Percentiles rank a stretch among this genome's conserved stretches.
These are phyloP conservation scores for Penicillium herquei DNA, from an alignment of 495 filamentous ascomycete genomes.

Conservation along the genomic window DNA sequence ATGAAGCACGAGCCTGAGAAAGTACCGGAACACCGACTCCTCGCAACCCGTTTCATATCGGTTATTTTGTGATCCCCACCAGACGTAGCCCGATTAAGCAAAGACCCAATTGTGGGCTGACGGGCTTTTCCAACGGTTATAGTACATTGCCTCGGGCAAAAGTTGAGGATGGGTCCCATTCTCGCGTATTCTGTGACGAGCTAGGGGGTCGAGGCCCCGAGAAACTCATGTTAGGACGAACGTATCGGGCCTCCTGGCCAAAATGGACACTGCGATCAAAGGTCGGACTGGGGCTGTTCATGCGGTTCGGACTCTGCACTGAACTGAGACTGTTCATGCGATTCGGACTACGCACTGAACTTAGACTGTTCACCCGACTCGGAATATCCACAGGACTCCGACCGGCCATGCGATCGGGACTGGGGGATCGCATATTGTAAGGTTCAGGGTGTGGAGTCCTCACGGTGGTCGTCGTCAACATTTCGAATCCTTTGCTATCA, in stretches of 20 bases:
- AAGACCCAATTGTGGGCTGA: background rate
- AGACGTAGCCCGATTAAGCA: background rate
- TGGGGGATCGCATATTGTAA: slow-evolving; percentile 39
- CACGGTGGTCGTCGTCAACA: slow-evolving; percentile 55
- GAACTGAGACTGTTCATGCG: slow-evolving; percentile 24
- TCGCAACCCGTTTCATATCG: background rate
- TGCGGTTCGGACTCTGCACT: no score
- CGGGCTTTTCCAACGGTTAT: slow-evolving; percentile 7
- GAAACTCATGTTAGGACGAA: slow-evolving; percentile 58
- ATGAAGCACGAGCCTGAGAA: background rate
- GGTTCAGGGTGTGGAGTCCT: slow-evolving; percentile 43
- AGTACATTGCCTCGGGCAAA: slow-evolving; percentile 32
- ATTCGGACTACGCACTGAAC: slow-evolving; percentile 9
- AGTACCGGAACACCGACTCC: background rate
- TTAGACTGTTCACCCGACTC: slow-evolving; percentile 11
- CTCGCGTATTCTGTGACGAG: slow-evolving; percentile 23
- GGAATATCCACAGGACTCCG: slow-evolving; percentile 8
- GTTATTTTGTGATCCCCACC: background rate
- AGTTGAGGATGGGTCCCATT: slow-evolving; percentile 41
- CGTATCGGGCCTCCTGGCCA: slow-evolving; percentile 53
- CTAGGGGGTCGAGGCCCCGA: slow-evolving; percentile 55
- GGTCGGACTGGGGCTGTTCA: slow-evolving; percentile 25
- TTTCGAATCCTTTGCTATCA: slow-evolving; percentile 73
- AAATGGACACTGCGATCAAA: slow-evolving; percentile 41
- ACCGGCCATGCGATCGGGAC: slow-evolving; percentile 24